Conservation (phyloP, 2,329 filamentous ascomycete genomes). For the Fusarium bulbicola region DNA sequence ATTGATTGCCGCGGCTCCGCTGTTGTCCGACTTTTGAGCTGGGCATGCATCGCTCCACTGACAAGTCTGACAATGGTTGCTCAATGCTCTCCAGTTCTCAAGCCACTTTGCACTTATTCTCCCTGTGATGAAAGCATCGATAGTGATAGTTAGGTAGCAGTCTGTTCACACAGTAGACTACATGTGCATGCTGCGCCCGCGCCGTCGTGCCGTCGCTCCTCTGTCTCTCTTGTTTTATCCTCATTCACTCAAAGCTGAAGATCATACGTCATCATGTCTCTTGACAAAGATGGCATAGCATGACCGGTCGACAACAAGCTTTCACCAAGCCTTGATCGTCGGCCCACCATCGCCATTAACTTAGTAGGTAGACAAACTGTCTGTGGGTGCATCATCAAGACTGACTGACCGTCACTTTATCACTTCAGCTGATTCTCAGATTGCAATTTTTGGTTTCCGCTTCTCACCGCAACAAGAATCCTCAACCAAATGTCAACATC, state of each 20-base stretch:
- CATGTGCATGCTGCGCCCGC: background rate
- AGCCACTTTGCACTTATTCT: conserved; percentile 3
- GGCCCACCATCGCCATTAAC: background rate
- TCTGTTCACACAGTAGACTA: background rate
- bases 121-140: background rate
- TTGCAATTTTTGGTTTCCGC: background rate
- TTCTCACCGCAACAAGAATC: conserved; percentile 29
- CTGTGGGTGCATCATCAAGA: background rate
- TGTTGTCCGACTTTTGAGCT: background rate
- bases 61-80: background rate
- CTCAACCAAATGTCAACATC: background rate
- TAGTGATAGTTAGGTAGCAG: background rate
- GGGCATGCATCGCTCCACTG: background rate
- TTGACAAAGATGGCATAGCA: conserved; percentile 4
- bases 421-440: background rate
- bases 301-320: conserved; percentile 15
- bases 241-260: background rate
- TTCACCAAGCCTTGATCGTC: conserved; percentile 26
- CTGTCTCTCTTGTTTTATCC: conserved; percentile 1
- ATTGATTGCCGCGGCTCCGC: conserved; percentile 20
- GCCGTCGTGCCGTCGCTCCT: conserved; percentile 24
- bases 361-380: background rate
- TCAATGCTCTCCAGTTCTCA: background rate
- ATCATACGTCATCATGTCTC: conserved; percentile 31
- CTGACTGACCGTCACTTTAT: background rate